Base-by-base conservation (phyloP, 257 asterid species). In the Knoxia roxburghii region DNA sequence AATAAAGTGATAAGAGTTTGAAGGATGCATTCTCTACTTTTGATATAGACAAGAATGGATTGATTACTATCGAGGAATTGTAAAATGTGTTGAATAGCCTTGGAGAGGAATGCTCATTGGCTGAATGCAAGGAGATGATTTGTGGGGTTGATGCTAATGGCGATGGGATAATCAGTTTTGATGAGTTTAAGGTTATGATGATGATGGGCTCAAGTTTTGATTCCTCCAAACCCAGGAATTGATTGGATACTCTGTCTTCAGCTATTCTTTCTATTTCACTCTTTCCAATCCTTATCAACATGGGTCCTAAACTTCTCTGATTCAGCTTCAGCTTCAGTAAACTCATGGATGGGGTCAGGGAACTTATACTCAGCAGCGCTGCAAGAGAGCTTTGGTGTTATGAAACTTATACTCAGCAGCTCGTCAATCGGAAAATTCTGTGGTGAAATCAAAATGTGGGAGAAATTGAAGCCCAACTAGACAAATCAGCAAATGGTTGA, bases 341-440 rank as follows among this genome's bases (percentile, higher is more conserved):
- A 92, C 78, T 92, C 98, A 6, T 97, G 98, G 73, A 92, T 86
- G 33, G 97, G 98, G 80, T 92, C 97, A 1, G 96, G 98, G 72
- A 92, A 89, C 78, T 89, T 86, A 85, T 88, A 85, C 78, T 93
- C 97, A 48, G 88, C 96, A 55, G 96, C 97, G 66, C 82, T 70
- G 79, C 96, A 85, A 73, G 78, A 79, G 65, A 87, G 63, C 61
- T 57, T 74, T 37, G 72, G 35, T 56, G 59, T 69, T 66, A 72
- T 75, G 6, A 37, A 26, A 24, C 37, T 50, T 18, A 15, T 33
- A 40, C n/a, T n/a, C n/a, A n/a, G n/a, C n/a, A 21, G 62, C 51
- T 49, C 30, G 48, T 60, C 61, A 51, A 37, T 23, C 21, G 30
- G 49, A 26, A 6, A 17, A 2, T 58, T 10, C 2, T 4, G 33